Evolutionary conservation across 2,329 filamentous ascomycete species (phyloP).

Genomic region (Seiridium unicorne): DNA sequence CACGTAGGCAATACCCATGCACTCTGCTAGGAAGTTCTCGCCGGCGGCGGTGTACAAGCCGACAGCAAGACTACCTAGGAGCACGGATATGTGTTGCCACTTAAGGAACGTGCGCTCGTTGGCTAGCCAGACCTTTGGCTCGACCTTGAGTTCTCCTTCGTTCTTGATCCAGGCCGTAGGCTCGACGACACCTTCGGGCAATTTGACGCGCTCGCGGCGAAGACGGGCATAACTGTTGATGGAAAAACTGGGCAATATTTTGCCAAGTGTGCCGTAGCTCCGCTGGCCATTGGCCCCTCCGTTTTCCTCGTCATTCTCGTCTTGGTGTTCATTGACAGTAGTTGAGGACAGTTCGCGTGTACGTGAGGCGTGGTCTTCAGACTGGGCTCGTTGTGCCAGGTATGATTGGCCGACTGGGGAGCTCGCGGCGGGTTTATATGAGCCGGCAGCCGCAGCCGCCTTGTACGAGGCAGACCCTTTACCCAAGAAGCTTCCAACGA

Average conservation of each 20-base stretch:
- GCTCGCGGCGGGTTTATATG: slow-evolving; percentile 59
- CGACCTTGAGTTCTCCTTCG: slow-evolving; percentile 83
- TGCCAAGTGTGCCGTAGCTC: slow-evolving; percentile 47
- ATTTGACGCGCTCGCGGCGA: slow-evolving; percentile 47
- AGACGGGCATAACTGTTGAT: slow-evolving; percentile 71
- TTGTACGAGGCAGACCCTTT: slow-evolving; percentile 32
- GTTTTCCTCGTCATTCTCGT: slow-evolving; percentile 21
- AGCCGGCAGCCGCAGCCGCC: slow-evolving; percentile 28
- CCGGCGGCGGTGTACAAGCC: slow-evolving; percentile 88
- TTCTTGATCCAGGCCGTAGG: slow-evolving; percentile 93
- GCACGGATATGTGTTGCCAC: slow-evolving; percentile 92
- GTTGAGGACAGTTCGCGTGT: neutral
- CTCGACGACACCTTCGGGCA: slow-evolving; percentile 86
- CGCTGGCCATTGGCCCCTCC: slow-evolving; percentile 29
- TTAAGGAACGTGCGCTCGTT: slow-evolving; percentile 98
- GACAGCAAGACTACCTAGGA: slow-evolving; percentile 80
- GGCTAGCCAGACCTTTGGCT: slow-evolving; percentile 97
- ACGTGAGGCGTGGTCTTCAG: slow-evolving; percentile 31
- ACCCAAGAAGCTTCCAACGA: slow-evolving; percentile 84
- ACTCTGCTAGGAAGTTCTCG: slow-evolving; percentile 71
- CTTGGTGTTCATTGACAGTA: slow-evolving; percentile 17
- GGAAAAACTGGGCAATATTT: slow-evolving; percentile 80
- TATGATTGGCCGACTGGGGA: slow-evolving; percentile 70
- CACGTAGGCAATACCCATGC: slow-evolving; percentile 81
- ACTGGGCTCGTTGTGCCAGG: slow-evolving; percentile 53